These are phyloP conservation scores for Ananas comosus DNA, from an alignment of 176 grass and related monocot genomes.

Conservation along the genomic window DNA sequence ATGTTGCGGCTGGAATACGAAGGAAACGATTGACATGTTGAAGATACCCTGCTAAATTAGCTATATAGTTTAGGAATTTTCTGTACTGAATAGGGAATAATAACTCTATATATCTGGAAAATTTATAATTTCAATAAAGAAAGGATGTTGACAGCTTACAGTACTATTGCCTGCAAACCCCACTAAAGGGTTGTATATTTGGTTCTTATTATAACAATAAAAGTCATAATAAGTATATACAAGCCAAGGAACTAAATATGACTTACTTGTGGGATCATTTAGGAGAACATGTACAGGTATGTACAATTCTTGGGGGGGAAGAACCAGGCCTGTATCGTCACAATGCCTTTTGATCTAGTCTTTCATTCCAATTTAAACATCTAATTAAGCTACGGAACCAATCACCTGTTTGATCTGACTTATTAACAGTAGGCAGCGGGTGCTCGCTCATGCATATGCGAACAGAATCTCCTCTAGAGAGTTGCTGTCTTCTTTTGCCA, in stretches of 20 bases:
- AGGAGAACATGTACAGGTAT: constrained; percentile 3
- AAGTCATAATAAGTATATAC: not conserved
- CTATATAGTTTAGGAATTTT: no score
- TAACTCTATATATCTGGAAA: no score
- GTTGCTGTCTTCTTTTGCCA: constrained; percentile 81
- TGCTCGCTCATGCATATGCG: constrained; percentile 85
- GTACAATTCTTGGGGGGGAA: constrained; percentile 1
- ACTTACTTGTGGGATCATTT: not conserved
- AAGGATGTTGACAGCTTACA: not conserved
- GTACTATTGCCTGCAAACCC: not conserved
- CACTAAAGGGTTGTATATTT: not conserved
- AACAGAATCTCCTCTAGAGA: constrained; percentile 82
- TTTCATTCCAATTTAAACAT: constrained; percentile 98
- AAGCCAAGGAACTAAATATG: constrained; percentile 1
- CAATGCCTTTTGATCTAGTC: constrained; percentile 82
- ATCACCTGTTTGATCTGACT: constrained; percentile 85
- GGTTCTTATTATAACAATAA: not conserved
- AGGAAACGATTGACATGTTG: constrained; percentile 15
- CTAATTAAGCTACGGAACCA: constrained; percentile 92
- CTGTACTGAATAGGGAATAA: no score
- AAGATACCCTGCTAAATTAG: no score
- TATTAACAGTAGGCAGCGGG: constrained; percentile 93
- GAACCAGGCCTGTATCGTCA: constrained; percentile 13
- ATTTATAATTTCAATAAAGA: no score
- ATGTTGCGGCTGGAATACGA: constrained; percentile 30